phyloP scores from a whole-genome alignment of 371 early-diverging fungal genomes.

The Mortierella sp. region DNA sequence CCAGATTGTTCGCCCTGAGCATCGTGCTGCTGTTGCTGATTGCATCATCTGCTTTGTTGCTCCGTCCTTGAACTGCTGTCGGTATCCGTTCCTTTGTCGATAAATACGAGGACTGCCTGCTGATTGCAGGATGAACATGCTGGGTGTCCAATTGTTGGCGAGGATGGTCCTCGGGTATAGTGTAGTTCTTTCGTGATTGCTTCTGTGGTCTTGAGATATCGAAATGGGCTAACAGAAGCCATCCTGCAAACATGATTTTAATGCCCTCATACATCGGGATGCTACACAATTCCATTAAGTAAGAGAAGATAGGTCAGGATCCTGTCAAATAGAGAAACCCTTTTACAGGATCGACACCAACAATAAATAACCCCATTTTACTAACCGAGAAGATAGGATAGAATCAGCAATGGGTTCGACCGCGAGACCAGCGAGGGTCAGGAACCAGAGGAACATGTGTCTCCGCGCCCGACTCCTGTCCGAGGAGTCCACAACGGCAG shows the following conservation, averaged over 20 bases:
- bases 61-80: background rate
- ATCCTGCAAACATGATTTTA: slow-evolving; percentile 39
- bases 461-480: slow-evolving; percentile 43
- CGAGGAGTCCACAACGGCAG: slow-evolving; percentile 39
- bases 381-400: slow-evolving; percentile 26
- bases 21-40: background rate
- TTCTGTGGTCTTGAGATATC: slow-evolving; percentile 25
- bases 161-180: background rate
- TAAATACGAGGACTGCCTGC: background rate
- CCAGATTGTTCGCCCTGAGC: slow-evolving; percentile 16
- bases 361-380: background rate
- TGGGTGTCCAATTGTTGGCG: background rate
- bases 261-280: slow-evolving; percentile 43
- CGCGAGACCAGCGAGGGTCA: slow-evolving; percentile 38
- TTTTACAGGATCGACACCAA: background rate
- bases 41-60: background rate
- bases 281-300: slow-evolving; percentile 1
- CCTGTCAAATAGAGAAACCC: background rate
- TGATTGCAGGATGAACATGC: background rate
- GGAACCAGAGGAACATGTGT: slow-evolving; percentile 49
- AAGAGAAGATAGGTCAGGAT: background rate
- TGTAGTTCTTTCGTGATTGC: background rate
- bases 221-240: slow-evolving; percentile 49
- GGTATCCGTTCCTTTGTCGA: background rate
- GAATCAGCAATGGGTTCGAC: slow-evolving; percentile 48